A percentile compares a stretch with the other conserved stretches of the same genome.
phyloP scores from a whole-genome alignment of 345 rosid genomes.

The Alliaria petiolata region DNA sequence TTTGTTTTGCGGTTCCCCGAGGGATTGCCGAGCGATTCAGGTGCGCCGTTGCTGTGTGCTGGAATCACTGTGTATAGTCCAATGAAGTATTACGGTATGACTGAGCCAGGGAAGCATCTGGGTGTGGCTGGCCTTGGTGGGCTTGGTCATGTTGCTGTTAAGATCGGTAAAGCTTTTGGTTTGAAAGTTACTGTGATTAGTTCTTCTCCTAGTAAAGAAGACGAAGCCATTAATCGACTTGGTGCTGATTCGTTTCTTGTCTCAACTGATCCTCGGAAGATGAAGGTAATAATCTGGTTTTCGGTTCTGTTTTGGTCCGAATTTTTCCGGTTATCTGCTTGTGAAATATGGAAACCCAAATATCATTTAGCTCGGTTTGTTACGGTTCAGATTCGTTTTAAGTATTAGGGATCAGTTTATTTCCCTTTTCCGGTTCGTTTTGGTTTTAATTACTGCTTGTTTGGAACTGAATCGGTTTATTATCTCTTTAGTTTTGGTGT shows the following conservation, averaged over 20 bases:
- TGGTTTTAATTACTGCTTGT: no score
- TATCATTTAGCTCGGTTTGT: no score
- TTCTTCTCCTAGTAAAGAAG: constrained; percentile 40
- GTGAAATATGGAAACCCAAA: no score
- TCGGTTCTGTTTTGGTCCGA: background rate
- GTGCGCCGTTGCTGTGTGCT: constrained; percentile 82
- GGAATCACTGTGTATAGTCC: constrained; percentile 91
- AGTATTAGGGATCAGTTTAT: no score
- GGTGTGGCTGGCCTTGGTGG: constrained; percentile 94
- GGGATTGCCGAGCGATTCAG: constrained; percentile 56
- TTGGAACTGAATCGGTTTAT: background rate
- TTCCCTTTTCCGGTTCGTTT: no score
- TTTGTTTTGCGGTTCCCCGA: constrained; percentile 67
- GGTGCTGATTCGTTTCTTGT: constrained; percentile 47
- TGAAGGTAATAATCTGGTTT: constrained; percentile 49
- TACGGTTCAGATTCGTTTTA: no score
- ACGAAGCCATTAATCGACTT: constrained; percentile 20
- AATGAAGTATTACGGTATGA: constrained; percentile 85
- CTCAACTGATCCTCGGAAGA: constrained; percentile 47
- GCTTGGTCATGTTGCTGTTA: constrained; percentile 88
- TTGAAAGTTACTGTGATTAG: constrained; percentile 85
- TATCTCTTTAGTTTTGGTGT: no score
- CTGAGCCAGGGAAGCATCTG: constrained; percentile 75
- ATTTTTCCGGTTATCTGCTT: no score
- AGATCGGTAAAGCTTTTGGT: constrained; percentile 83